These are phyloP conservation scores for Escallonia rubra DNA, from an alignment of 129 eudicot genomes.

Conservation along the genomic window DNA sequence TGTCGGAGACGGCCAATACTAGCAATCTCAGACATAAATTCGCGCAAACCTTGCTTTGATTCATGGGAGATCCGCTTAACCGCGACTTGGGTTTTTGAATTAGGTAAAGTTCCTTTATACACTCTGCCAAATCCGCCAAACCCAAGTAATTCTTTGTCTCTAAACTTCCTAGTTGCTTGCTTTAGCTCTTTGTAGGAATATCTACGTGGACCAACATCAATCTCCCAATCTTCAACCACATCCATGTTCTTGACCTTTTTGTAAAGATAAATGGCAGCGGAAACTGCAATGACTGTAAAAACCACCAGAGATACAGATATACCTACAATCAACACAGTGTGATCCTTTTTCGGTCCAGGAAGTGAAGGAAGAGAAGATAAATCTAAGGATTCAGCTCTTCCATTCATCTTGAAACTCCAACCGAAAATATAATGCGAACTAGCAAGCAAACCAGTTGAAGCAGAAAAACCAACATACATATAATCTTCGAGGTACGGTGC, in stretches of 20 bases:
- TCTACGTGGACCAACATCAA: conserved; percentile 73
- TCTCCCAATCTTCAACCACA: conserved; percentile 76
- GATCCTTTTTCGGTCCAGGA: conserved; percentile 39
- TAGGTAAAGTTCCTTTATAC: conserved; percentile 69
- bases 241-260: conserved; percentile 52
- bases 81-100: conserved; percentile 45
- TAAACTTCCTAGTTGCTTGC: conserved; percentile 71
- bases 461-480: conserved; percentile 76
- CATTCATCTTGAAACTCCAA: conserved; percentile 69
- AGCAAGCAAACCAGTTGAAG: conserved; percentile 84
- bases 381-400: conserved; percentile 53
- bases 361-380: conserved; percentile 46
- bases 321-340: conserved; percentile 28
- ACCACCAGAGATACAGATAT: conserved; percentile 33
- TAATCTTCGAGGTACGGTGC: conserved; percentile 39
- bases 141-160: conserved; percentile 63
- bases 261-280: conserved; percentile 24
- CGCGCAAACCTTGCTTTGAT: conserved; percentile 59
- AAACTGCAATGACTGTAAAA: conserved; percentile 17
- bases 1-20: conserved; percentile 75
- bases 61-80: conserved; percentile 68
- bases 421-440: conserved; percentile 74
- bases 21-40: conserved; percentile 62
- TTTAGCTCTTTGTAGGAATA: conserved; percentile 65
- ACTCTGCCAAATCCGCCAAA: conserved; percentile 86